These are phyloP conservation scores for Solanum pimpinellifolium DNA, from an alignment of 257 asterid species.

Conservation along the genomic window DNA sequence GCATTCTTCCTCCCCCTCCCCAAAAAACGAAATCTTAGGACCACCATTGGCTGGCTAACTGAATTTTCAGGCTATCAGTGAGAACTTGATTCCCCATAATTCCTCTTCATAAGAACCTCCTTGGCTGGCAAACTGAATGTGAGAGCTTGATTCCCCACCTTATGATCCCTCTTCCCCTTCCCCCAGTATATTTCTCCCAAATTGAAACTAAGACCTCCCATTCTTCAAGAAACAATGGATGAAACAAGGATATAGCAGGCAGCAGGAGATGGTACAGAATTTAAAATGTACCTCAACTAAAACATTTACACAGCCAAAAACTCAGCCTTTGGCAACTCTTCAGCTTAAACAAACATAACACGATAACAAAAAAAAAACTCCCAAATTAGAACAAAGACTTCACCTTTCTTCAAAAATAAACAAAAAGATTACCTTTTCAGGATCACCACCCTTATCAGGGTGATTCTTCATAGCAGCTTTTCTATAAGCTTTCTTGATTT, in stretches of 20 bases:
- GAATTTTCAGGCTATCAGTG: neutral
- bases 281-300: neutral
- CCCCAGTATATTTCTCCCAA: neutral
- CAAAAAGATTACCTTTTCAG: constrained; percentile 52
- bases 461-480: constrained; percentile 82
- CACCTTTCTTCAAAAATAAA: neutral
- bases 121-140: neutral
- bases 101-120: neutral
- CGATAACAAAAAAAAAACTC: neutral
- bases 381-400: neutral
- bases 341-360: neutral
- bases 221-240: neutral
- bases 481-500: constrained; percentile 71
- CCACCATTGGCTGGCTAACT: neutral
- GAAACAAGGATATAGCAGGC: neutral
- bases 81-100: neutral
- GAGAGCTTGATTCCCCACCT: neutral
- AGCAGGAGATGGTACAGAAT: neutral
- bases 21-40: neutral
- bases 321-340: neutral
- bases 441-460: constrained; percentile 92
- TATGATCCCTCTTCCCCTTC: neutral
- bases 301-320: neutral
- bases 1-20: neutral
- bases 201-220: neutral